These are phyloP conservation scores for Fusarium piperis DNA, from an alignment of 2,329 filamentous ascomycete genomes.

Conservation along the genomic window DNA sequence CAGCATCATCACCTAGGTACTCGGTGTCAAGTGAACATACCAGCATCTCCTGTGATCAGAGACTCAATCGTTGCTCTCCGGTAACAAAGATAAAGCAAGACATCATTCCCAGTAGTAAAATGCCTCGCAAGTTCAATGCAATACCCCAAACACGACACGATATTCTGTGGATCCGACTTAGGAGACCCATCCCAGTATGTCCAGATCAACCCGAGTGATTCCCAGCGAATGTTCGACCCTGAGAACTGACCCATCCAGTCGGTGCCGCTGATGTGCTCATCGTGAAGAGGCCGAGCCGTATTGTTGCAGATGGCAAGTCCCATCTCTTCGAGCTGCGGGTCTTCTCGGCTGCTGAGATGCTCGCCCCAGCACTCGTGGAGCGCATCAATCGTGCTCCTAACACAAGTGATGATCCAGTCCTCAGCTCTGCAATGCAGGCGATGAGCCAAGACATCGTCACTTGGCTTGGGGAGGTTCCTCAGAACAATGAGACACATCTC, in stretches of 20 bases:
- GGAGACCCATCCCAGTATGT: conserved; percentile 27
- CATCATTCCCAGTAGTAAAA: conserved; percentile 46
- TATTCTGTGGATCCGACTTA: not conserved
- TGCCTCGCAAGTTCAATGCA: conserved; percentile 48
- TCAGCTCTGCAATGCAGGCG: conserved; percentile 40
- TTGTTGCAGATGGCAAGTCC: conserved; percentile 51
- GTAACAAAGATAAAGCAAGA: conserved; percentile 50
- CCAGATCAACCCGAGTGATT: conserved; percentile 53
- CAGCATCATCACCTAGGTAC: not conserved
- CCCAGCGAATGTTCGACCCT: conserved; percentile 54
- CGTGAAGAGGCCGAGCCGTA: conserved; percentile 48
- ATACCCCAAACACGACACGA: conserved; percentile 32
- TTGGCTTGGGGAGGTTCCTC: conserved; percentile 46
- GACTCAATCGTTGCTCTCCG: conserved; percentile 50
- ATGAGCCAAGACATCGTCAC: conserved; percentile 28
- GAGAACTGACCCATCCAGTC: conserved; percentile 54
- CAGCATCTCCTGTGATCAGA: conserved; percentile 52
- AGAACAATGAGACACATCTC: conserved; percentile 53
- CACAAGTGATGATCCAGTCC: conserved; percentile 46
- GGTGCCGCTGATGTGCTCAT: conserved; percentile 47
- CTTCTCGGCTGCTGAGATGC: conserved; percentile 38
- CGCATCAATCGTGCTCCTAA: conserved; percentile 43
- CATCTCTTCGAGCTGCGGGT: conserved; percentile 48
- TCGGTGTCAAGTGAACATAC: conserved; percentile 38
- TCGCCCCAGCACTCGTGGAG: conserved; percentile 47